Evolutionary conservation across 768 basidiomycete genomes (phyloP), one percentile per base, ranked within the genome.

Genomic region (Pluteus cervinus): DNA sequence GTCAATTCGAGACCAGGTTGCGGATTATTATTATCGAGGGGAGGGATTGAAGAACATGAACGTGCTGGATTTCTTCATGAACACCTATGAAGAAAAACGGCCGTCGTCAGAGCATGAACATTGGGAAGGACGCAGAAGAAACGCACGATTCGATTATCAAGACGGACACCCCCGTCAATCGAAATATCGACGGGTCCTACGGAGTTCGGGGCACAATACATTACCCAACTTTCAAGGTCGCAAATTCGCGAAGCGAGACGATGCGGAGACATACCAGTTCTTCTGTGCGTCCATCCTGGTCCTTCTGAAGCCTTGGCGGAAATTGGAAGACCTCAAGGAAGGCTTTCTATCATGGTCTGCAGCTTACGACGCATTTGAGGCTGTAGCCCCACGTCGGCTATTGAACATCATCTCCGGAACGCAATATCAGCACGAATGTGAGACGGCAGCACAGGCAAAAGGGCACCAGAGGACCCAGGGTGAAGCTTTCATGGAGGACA

Each of bases 301-400:
- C 26, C 47, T 68, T 3, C 40, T 69, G 4, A 59, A 60, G 32
- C 68, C 68, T 1, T 72, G 66, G 69, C 38, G 56, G 0, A 20
- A 41, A 11, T 2, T 64, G 0, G 11, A 32, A 2, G 61, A 65
- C 37, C 47, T 68, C 2, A 59, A 55, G 32, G 1, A 3, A 0
- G 5, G 7, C 0, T 6, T 28, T 4, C 20, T 49, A 26, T 42
- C 49, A 1, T 67, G 64, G 56, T n/a, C 21, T 6, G 17, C 45
- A 0, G 37, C 42, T n/a, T 50, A 46, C 29, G 0, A 40, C 22
- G 11, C 5, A n/a, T 43, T 51, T 29, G 14, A 42, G 15, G 21
- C 23, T 14, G 1, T 18, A 11, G 30, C 24, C 9, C 37, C 16
- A 41, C 37, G 16, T 38, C 24, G 35, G 11, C 30, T 36, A 0